Percentiles rank a stretch among this genome's conserved stretches.
Evolutionary conservation across 441 rosid species (phyloP).

Genomic region (Eugenia klotzschiana): DNA sequence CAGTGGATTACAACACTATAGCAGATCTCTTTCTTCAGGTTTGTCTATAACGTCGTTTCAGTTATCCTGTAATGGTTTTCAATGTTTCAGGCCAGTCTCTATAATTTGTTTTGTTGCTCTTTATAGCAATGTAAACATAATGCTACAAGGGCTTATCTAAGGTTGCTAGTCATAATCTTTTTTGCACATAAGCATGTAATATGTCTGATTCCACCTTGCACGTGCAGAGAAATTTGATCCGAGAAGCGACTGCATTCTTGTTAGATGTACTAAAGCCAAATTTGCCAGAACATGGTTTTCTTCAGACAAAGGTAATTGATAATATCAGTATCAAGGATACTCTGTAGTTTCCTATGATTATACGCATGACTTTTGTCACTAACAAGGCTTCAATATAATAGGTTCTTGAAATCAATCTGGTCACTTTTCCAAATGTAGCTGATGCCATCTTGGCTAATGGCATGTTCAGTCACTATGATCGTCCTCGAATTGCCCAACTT

Average conservation of each 20-base stretch:
- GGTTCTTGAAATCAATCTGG: constrained; percentile 97
- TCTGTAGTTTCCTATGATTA: not conserved
- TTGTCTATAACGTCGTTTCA: not conserved
- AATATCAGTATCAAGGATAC: not conserved
- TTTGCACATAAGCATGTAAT: not conserved
- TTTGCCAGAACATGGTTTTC: constrained; percentile 89
- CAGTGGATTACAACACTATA: constrained; percentile 91
- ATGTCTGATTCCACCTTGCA: not conserved
- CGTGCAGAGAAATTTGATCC: constrained; percentile 80
- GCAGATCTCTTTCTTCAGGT: constrained; percentile 99
- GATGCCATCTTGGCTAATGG: constrained; percentile 99
- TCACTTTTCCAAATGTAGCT: constrained; percentile 94
- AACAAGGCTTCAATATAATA: constrained; percentile 12
- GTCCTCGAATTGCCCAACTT: constrained; percentile 91
- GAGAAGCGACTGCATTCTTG: constrained; percentile 98
- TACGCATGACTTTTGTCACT: not conserved
- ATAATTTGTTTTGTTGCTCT: not conserved
- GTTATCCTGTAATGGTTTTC: not conserved
- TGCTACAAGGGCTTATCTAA: not conserved
- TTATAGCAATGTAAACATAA: not conserved
- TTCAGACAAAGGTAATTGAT: constrained; percentile 73
- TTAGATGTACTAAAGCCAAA: constrained; percentile 97
- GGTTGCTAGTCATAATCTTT: not conserved
- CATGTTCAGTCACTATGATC: constrained; percentile 96
- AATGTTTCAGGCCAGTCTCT: not conserved